A percentile compares a stretch with the other conserved stretches of the same genome.
Evolutionary conservation across 805 yeast genomes (phyloP).

Genomic region (Kurtzmaniella cleridarum): DNA sequence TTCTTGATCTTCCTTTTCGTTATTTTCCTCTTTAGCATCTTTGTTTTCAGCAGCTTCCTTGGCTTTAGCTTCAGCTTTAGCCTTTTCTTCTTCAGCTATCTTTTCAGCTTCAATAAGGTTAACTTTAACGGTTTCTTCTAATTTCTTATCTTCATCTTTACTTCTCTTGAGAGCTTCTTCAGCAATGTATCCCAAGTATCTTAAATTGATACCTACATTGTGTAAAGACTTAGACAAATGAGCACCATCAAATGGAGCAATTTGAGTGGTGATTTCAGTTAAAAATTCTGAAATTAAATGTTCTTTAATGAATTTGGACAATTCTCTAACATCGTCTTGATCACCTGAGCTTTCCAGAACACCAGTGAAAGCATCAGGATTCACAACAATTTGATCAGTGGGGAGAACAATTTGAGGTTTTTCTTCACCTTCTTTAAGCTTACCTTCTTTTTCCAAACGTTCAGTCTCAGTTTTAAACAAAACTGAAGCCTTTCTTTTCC

Average conservation of each 20-base stretch:
- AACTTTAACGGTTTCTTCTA: constrained; percentile 13
- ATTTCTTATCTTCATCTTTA: constrained; percentile 10
- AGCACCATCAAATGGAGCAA: constrained; percentile 75
- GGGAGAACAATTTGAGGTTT: constrained; percentile 51
- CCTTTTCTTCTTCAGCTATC: constrained; percentile 22
- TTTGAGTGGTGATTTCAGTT: constrained; percentile 46
- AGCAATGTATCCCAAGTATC: constrained; percentile 74
- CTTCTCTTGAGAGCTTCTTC: constrained; percentile 20
- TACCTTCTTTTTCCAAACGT: constrained; percentile 34
- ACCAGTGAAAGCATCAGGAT: constrained; percentile 71
- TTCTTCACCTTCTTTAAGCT: constrained; percentile 27
- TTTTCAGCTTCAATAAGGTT: constrained; percentile 23
- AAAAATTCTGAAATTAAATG: constrained; percentile 61
- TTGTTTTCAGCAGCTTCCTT: constrained; percentile 19
- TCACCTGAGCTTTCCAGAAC: constrained; percentile 42
- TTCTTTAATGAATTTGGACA: constrained; percentile 57
- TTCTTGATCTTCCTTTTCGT: constrained; percentile 18
- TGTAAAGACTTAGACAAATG: constrained; percentile 71
- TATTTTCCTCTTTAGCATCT: constrained; percentile 25
- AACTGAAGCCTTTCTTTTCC: constrained; percentile 60
- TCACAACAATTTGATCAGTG: constrained; percentile 51
- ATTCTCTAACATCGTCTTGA: constrained; percentile 59
- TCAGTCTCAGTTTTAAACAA: constrained; percentile 48
- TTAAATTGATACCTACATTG: constrained; percentile 76
- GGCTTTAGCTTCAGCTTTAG: constrained; percentile 14